Evolutionary conservation across 495 filamentous ascomycete species (phyloP).

Genomic region (Hypoxylon cercidicola): DNA sequence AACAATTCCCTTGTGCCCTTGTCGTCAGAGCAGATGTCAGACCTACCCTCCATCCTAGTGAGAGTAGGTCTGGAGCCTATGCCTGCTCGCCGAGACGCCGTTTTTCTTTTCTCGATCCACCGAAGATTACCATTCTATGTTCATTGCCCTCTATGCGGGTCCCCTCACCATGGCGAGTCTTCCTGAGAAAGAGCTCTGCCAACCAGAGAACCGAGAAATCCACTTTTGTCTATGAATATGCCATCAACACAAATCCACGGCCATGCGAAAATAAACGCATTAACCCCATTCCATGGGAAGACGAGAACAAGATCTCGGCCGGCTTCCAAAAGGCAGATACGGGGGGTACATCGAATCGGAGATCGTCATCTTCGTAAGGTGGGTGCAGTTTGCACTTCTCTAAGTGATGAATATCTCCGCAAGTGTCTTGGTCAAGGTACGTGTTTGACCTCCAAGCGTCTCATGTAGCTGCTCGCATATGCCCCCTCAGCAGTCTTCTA

Average conservation of each 20-base stretch:
- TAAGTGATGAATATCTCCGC: slow-evolving; percentile 48
- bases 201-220: slow-evolving; percentile 65
- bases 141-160: slow-evolving; percentile 43
- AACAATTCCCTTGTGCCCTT: slow-evolving; percentile 45
- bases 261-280: slow-evolving; percentile 44
- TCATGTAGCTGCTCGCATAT: slow-evolving; percentile 55
- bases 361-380: slow-evolving; percentile 48
- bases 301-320: slow-evolving; percentile 45
- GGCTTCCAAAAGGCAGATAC: slow-evolving; percentile 49
- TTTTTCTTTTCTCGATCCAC: slow-evolving; percentile 52
- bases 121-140: slow-evolving; percentile 60
- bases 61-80: slow-evolving; percentile 44
- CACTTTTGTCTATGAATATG: slow-evolving; percentile 68
- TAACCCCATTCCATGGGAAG: slow-evolving; percentile 49
- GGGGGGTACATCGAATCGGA: slow-evolving; percentile 48
- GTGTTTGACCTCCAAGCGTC: slow-evolving; percentile 51
- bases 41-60: slow-evolving; percentile 49
- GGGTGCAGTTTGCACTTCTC: slow-evolving; percentile 42
- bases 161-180: slow-evolving; percentile 45
- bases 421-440: slow-evolving; percentile 55
- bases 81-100: slow-evolving; percentile 49
- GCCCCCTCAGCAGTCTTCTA: slow-evolving; percentile 56
- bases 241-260: slow-evolving; percentile 48
- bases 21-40: slow-evolving; percentile 49
- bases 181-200: slow-evolving; percentile 43